Conservation (phyloP, 352 stramenopile species). For the Phytopythium cucurbitacearum region DNA sequence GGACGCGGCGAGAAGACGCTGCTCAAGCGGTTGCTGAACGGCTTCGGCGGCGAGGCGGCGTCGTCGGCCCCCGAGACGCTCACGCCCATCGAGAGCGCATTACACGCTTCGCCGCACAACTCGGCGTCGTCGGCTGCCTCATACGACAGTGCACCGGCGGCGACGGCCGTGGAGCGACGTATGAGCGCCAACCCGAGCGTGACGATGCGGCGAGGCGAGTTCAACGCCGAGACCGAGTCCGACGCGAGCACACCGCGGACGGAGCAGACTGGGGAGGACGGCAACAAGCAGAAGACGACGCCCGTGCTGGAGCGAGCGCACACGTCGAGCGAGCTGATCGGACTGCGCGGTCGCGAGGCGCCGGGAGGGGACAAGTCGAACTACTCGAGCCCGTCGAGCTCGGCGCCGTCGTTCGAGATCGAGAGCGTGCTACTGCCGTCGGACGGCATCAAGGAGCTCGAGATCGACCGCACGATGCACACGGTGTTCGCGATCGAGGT, state of each 20-base stretch:
- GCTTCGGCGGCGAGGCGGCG: conserved; percentile 12
- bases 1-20: conserved; percentile 4
- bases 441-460: conserved; percentile 63
- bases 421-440: conserved; percentile 70
- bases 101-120: conserved; percentile 25
- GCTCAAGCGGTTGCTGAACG: conserved; percentile 12
- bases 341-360: conserved; percentile 42
- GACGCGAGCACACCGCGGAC: conserved; percentile 7
- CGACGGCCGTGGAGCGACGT: conserved; percentile 33
- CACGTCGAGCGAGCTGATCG: conserved; percentile 69
- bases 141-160: conserved; percentile 35
- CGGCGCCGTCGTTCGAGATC: conserved; percentile 76
- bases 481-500: conserved; percentile 83
- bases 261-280: background rate
- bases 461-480: conserved; percentile 81
- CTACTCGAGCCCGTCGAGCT: conserved; percentile 29
- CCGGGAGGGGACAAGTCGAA: conserved; percentile 33
- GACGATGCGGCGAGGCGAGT: conserved; percentile 28
- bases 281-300: conserved; percentile 19
- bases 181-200: conserved; percentile 23
- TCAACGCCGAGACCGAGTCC: conserved; percentile 10
- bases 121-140: conserved; percentile 35
- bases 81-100: conserved; percentile 27
- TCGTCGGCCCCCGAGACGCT: conserved; percentile 26
- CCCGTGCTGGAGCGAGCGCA: conserved; percentile 64